These are phyloP conservation scores for Lunasporangiospora selenospora DNA, from an alignment of 192 early-diverging fungal species.

Conservation along the genomic window DNA sequence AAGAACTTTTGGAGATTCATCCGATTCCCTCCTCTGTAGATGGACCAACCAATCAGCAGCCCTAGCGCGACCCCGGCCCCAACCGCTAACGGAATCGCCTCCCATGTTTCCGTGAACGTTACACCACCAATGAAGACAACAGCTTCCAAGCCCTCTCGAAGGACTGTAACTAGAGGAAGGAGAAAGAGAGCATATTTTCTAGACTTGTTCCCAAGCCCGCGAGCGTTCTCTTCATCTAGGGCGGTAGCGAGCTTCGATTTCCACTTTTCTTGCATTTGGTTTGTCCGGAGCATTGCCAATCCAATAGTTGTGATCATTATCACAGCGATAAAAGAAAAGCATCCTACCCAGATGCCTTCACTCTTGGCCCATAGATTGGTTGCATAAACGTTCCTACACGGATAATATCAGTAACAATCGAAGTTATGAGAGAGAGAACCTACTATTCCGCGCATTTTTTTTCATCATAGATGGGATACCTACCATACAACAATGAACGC, in stretches of 20 bases:
- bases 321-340: conserved; percentile 77
- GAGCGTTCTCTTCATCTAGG: conserved; percentile 49
- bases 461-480: conserved; percentile 13
- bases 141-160: conserved; percentile 88
- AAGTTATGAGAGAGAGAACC: not conserved
- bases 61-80: conserved; percentile 73
- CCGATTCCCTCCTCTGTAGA: conserved; percentile 75
- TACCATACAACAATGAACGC: conserved; percentile 84
- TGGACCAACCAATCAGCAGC: conserved; percentile 67
- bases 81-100: conserved; percentile 83
- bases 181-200: conserved; percentile 78
- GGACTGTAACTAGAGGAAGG: conserved; percentile 84
- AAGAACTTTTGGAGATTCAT: conserved; percentile 84
- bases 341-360: conserved; percentile 69
- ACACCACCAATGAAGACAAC: conserved; percentile 91
- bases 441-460: not conserved
- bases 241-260: conserved; percentile 62
- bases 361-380: conserved; percentile 21
- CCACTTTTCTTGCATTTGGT: conserved; percentile 82
- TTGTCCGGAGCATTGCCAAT: conserved; percentile 77
- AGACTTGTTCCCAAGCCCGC: conserved; percentile 15
- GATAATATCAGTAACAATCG: not conserved
- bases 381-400: conserved; percentile 30
- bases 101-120: conserved; percentile 62
- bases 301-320: conserved; percentile 86